A percentile compares a stretch with the other conserved stretches of the same genome.
These are phyloP conservation scores for Leccinum fibrillosum DNA, from an alignment of 768 basidiomycete genomes.

Conservation along the genomic window DNA sequence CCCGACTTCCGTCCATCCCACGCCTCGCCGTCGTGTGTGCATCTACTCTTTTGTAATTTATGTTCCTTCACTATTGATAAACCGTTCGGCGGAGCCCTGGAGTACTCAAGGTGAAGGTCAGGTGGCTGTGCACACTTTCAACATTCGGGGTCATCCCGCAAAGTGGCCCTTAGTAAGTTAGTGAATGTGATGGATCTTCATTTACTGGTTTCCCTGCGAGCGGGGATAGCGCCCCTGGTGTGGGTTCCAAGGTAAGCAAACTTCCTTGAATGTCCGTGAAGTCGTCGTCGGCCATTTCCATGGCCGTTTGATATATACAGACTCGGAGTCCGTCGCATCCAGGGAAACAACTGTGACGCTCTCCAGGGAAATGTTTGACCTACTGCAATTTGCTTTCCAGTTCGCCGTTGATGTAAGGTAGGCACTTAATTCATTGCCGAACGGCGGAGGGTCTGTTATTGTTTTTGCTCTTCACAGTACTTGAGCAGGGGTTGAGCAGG, in stretches of 20 bases:
- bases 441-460: neutral
- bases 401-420: neutral
- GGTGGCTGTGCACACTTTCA: slow-evolving; percentile 42
- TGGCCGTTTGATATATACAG: neutral
- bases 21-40: slow-evolving; percentile 55
- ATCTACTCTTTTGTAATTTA: slow-evolving; percentile 60
- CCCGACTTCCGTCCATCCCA: slow-evolving; percentile 73
- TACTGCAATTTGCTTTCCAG: neutral
- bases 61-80: slow-evolving; percentile 55
- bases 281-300: neutral
- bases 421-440: neutral
- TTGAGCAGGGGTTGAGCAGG: neutral
- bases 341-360: slow-evolving; percentile 53
- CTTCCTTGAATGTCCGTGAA: neutral
- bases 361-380: slow-evolving; percentile 37
- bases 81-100: slow-evolving; percentile 57
- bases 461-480: neutral
- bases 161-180: neutral
- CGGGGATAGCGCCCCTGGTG: neutral
- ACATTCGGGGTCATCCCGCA: slow-evolving; percentile 11
- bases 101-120: slow-evolving; percentile 44
- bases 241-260: neutral
- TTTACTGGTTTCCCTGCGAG: neutral
- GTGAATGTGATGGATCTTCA: neutral
- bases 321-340: neutral